phyloP scores from a whole-genome alignment of 345 rosid genomes.

The Sonneratia alba region DNA sequence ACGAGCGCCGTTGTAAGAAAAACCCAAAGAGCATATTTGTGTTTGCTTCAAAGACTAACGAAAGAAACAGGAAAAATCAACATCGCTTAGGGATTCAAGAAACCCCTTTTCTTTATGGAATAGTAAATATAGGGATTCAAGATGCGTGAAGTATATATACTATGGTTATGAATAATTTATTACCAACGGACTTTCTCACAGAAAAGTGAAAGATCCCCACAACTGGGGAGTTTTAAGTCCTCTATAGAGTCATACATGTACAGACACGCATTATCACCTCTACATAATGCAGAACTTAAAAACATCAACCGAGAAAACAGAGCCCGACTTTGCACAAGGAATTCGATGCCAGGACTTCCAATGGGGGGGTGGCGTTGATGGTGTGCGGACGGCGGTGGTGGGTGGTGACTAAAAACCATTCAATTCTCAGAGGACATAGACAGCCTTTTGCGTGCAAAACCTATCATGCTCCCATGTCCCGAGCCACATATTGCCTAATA shows the following conservation, averaged over 20 bases:
- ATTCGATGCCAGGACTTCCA: background rate
- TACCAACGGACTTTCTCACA: background rate
- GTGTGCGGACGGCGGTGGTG: too few relatives aligned
- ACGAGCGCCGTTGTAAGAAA: too few relatives aligned
- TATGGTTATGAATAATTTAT: background rate
- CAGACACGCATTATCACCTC: background rate
- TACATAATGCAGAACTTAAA: background rate
- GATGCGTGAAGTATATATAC: background rate
- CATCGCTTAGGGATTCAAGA: background rate
- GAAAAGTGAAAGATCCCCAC: background rate
- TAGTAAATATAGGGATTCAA: background rate
- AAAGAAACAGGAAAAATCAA: background rate
- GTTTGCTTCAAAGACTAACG: background rate
- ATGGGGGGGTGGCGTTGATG: background rate
- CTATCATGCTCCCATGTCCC: background rate
- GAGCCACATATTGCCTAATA: background rate
- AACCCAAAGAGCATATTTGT: background rate
- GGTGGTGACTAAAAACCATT: background rate
- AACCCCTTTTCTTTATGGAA: too few relatives aligned
- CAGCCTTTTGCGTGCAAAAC: too few relatives aligned
- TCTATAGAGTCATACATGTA: slow-evolving; percentile 3
- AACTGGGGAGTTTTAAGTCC: background rate
- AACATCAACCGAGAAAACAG: background rate
- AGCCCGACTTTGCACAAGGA: background rate
- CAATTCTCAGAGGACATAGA: too few relatives aligned